Evolutionary conservation across 2,329 filamentous ascomycete species (phyloP), one percentile per base, ranked within the genome.

Genomic region (Stemphylium lycopersici): DNA sequence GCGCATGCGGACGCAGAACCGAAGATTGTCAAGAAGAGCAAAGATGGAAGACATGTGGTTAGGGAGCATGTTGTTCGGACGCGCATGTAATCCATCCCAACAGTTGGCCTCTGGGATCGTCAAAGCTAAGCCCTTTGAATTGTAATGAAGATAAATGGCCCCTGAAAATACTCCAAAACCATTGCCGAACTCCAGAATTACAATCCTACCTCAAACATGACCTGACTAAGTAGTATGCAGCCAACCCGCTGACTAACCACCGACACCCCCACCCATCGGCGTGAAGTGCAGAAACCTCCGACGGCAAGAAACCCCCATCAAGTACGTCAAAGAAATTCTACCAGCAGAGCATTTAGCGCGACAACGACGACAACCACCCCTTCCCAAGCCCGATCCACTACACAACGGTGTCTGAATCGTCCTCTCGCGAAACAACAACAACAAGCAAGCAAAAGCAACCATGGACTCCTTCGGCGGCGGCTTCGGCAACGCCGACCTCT

Each of bases 401-500:
- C 7, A n/a, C 3, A n/a, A 32, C 15, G 1, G 13, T 13, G 16
- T 29, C 26, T 10, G 20, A 43, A 33, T 3, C 11, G 2, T 11
- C 3, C 1, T 70, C 52, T 55, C 39, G 48, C 49, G 44, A 56
- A 15, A 6, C 22, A 22, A 3, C n/a, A n/a, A n/a, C n/a, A n/a
- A n/a, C n/a, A n/a, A n/a, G n/a, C n/a, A n/a, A n/a, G n/a, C n/a
- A n/a, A n/a, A n/a, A n/a, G n/a, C n/a, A n/a, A n/a, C n/a, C n/a
- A n/a, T 73, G 70, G 71, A 74, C 67, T 58, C 64, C n/a, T 59
- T 65, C 57, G 65, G 68, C 52, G 73, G 84, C 71, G 78, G 81
- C 54, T 57, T 71, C 58, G 61, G 58, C 78, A 82, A 77, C 56
- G 68, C 87, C 69, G 90, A 93, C 71, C 79, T 93, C 63, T 84